Percentiles rank a stretch among this genome's conserved stretches.
Conservation (phyloP, 2,329 filamentous ascomycete genomes). For the Chaetomiaceae sp. region DNA sequence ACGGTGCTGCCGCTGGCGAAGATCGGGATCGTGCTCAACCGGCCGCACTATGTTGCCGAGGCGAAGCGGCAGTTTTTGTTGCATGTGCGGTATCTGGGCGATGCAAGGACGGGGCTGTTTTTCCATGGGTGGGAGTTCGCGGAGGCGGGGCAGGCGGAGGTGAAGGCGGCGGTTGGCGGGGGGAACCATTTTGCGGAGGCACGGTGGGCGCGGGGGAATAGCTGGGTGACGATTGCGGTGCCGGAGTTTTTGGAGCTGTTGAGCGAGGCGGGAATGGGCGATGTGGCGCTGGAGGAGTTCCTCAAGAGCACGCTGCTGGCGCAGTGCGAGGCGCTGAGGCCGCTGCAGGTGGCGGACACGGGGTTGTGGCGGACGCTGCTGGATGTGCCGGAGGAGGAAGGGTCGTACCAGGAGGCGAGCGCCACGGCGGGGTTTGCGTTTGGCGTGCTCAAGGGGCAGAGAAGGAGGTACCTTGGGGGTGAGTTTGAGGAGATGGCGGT, state of each 20-base stretch:
- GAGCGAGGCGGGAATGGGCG: conserved; percentile 44
- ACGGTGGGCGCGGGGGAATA: conserved; percentile 56
- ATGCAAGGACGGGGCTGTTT: conserved; percentile 64
- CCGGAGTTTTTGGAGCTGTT: conserved; percentile 74
- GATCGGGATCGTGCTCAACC: conserved; percentile 63
- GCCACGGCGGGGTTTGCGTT: conserved; percentile 78
- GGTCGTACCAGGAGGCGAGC: conserved; percentile 70
- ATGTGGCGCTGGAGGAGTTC: conserved; percentile 57
- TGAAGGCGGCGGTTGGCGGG: too few relatives aligned
- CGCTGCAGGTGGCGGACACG: conserved; percentile 48
- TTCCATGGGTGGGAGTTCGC: conserved; percentile 76
- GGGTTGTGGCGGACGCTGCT: conserved; percentile 72
- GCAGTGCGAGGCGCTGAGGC: conserved; percentile 59
- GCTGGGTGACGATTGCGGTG: conserved; percentile 77
- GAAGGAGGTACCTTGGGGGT: conserved; percentile 61
- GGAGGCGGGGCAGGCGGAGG: conserved; percentile 33
- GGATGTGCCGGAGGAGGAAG: conserved; percentile 57
- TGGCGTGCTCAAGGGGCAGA: conserved; percentile 66
- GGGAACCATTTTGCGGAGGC: conserved; percentile 57
- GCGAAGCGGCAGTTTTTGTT: conserved; percentile 72
- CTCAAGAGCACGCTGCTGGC: conserved; percentile 59
- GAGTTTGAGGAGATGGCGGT: conserved; percentile 57
- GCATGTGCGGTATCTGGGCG: conserved; percentile 73
- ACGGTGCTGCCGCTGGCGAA: conserved; percentile 74
- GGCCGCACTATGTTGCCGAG: conserved; percentile 69